Conservation (phyloP, 345 rosid species). For the Salix dunnii region DNA sequence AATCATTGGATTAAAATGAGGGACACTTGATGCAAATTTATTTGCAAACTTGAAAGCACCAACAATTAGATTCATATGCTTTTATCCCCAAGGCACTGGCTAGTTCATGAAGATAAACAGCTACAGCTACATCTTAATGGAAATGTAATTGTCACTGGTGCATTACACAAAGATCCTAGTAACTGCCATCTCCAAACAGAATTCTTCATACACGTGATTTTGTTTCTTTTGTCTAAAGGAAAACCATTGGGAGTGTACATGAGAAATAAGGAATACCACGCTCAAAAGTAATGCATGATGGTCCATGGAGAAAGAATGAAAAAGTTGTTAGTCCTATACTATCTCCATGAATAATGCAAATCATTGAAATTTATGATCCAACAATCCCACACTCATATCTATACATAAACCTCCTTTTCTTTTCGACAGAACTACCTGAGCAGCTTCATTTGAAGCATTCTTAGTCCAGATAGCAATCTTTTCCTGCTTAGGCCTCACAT, state of each 20-base stretch:
- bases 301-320: background rate
- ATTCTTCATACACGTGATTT: background rate
- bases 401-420: background rate
- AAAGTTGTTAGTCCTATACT: background rate
- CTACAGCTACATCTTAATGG: no score
- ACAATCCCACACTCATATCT: background rate
- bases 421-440: constrained; percentile 52
- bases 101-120: no score
- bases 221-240: no score
- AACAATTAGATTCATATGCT: no score
- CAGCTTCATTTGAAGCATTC: constrained; percentile 81
- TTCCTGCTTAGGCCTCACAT: constrained; percentile 59
- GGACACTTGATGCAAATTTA: no score
- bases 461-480: constrained; percentile 83
- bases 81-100: no score
- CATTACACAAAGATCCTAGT: background rate
- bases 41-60: no score
- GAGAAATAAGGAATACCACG: background rate
- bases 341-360: background rate
- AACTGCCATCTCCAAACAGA: no score
- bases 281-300: background rate
- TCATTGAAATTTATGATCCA: background rate
- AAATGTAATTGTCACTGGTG: no score
- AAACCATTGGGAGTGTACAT: no score
- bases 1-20: no score